Evolutionary conservation across 441 rosid genomes (phyloP).

Genomic region (California macrophylla): DNA sequence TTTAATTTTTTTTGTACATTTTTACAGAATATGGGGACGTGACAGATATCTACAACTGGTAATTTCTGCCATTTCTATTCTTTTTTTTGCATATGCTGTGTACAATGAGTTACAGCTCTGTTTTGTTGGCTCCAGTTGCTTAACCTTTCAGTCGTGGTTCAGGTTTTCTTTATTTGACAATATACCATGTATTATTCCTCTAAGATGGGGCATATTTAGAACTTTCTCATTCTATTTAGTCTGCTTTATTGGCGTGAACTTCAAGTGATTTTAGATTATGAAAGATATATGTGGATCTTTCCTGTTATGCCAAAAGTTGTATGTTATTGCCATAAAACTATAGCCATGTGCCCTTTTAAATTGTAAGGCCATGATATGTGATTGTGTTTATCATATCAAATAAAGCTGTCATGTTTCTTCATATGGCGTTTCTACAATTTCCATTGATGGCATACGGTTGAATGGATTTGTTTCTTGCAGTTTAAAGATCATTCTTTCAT

Average conservation of each 20-base stretch:
- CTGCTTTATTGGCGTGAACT: background rate
- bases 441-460: background rate
- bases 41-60: slow-evolving; percentile 95
- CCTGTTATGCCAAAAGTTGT: background rate
- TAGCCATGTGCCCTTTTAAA: background rate
- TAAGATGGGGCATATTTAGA: slow-evolving; percentile 3
- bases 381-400: background rate
- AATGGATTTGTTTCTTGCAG: slow-evolving; percentile 2
- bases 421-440: background rate
- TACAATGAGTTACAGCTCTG: background rate
- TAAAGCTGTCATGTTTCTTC: background rate
- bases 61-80: slow-evolving; percentile 22
- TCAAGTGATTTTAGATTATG: background rate
- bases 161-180: background rate
- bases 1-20: slow-evolving; percentile 8
- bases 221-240: background rate
- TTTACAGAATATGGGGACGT: slow-evolving; percentile 87
- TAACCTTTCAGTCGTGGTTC: background rate
- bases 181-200: background rate
- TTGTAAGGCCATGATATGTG: background rate
- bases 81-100: background rate
- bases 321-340: background rate
- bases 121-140: background rate
- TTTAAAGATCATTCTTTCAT: slow-evolving; percentile 5
- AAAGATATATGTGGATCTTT: background rate